Evolutionary conservation across 1,139 yeast species (phyloP), one percentile per base, ranked within the genome.

Genomic region (Suhomyces taliae): DNA sequence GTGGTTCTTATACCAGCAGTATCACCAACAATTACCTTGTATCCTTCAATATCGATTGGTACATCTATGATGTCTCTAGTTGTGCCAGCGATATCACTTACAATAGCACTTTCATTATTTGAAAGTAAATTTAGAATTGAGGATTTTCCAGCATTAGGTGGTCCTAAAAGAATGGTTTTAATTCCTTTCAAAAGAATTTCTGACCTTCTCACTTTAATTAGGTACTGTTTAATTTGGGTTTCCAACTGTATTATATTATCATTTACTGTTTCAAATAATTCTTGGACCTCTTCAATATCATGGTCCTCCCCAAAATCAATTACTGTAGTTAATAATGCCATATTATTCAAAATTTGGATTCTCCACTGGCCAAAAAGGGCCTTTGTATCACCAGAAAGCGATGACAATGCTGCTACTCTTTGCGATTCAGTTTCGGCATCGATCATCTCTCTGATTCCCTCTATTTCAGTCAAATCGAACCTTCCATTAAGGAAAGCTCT

Each of bases 291-390:
- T 9, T 85, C 90, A 32, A 90, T 74, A 53, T 89, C 96, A 46
- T 88, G 89, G 54, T 90, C 96, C 54, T 93, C 99, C n/a, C 96
- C 97, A 62, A 93, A 93, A 66, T 95, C 99, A 42, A 93, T 89
- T 3, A 91, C 77, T 0, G 98, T 96, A 0, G 98, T 85, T 41
- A 93, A 65, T 45, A 86, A 67, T 0, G 96, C 96, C 47, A 87
- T 79, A 52, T 82, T 78, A 5, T 81, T 72, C 2, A 93, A 74
- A 2, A 93, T 76, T 24, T 74, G 69, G 10, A 74, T 62, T 57
- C 97, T 74, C 98, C 99, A 91, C 1, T 60, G 41, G 6, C 64
- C 63, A 58, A 90, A 89, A 24, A 78, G 55, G 8, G 59, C 53
- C 49, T 78, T 81, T 42, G 85, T 82, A 39, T 76, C 69, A 1